Evolutionary conservation across 257 asterid genomes (phyloP).

Genomic region (Solanum habrochaites): DNA sequence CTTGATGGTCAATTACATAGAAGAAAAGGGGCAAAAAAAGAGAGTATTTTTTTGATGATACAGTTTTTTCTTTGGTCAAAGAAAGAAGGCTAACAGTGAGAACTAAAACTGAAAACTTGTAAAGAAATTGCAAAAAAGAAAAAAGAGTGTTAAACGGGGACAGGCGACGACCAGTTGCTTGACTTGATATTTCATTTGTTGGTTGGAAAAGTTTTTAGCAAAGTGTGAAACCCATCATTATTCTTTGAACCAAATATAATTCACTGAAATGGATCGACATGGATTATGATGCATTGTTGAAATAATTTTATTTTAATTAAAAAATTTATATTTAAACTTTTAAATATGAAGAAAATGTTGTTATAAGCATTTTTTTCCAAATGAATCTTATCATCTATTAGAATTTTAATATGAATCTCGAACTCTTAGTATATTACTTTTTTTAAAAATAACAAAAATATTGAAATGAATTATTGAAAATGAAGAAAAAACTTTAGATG

Average conservation of each 20-base stretch:
- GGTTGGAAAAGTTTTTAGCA: not conserved
- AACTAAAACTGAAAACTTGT: not conserved
- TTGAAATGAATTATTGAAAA: not conserved
- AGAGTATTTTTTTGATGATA: not conserved
- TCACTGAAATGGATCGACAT: not conserved
- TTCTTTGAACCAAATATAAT: not conserved
- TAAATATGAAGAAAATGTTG: no score
- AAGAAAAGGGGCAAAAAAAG: not conserved
- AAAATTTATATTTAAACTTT: accelerated
- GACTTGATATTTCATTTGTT: not conserved
- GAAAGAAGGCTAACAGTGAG: not conserved
- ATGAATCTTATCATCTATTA: accelerated
- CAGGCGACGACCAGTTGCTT: not conserved
- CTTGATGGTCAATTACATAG: not conserved
- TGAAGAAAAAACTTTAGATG: not conserved
- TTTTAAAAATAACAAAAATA: no score
- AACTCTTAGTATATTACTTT: no score
- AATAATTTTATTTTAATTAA: no score
- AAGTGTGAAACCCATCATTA: not conserved
- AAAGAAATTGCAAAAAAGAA: not conserved
- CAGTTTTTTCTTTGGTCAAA: not conserved
- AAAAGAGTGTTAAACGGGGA: not conserved
- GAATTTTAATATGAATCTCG: accelerated
- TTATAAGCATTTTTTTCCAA: accelerated
- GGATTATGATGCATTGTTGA: accelerated